A percentile compares a stretch with the other conserved stretches of the same genome.
These are phyloP conservation scores for Malbranchea zuffiana DNA, from an alignment of 2,329 filamentous ascomycete species.

Conservation along the genomic window DNA sequence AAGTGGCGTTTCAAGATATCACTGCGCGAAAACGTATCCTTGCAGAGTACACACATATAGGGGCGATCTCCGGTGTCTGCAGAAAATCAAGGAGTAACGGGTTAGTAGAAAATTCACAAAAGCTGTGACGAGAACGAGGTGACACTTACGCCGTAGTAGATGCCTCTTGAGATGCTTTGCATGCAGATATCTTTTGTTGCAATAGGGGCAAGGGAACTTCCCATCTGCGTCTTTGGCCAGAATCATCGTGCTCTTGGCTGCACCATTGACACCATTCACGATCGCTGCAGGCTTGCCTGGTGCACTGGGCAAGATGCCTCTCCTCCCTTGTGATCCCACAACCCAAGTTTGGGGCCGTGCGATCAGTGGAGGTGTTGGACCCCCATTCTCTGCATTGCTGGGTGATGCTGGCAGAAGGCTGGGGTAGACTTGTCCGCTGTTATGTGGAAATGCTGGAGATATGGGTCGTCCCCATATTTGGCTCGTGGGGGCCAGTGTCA, in stretches of 20 bases:
- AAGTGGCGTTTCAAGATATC: slow-evolving; percentile 98
- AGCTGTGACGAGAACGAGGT: slow-evolving; percentile 7
- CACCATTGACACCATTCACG: slow-evolving; percentile 48
- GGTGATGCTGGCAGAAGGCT: slow-evolving; percentile 62
- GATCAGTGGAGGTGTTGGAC: slow-evolving; percentile 40
- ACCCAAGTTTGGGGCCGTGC: slow-evolving; percentile 57
- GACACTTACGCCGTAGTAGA: slow-evolving; percentile 78
- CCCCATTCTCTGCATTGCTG: slow-evolving; percentile 44
- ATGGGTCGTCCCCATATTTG: slow-evolving; percentile 65
- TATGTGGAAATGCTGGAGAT: slow-evolving; percentile 54
- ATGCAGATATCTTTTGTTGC: slow-evolving; percentile 95
- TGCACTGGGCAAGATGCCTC: slow-evolving; percentile 83
- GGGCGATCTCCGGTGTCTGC: slow-evolving; percentile 92
- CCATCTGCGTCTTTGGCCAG: slow-evolving; percentile 93
- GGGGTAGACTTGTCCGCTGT: slow-evolving; percentile 44
- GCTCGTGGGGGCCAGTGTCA: slow-evolving; percentile 55
- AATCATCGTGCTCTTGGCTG: slow-evolving; percentile 69
- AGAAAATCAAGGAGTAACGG: slow-evolving; percentile 9
- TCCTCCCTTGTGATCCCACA: slow-evolving; percentile 84
- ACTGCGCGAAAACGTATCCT: slow-evolving; percentile 94
- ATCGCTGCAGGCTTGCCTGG: slow-evolving; percentile 73
- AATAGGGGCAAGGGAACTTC: slow-evolving; percentile 96
- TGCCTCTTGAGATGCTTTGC: slow-evolving; percentile 96
- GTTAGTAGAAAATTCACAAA: slow-evolving; percentile 3
- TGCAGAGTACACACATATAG: slow-evolving; percentile 96